Base-by-base conservation (phyloP, 306 rosid genomes). In the Medicago arabica region DNA sequence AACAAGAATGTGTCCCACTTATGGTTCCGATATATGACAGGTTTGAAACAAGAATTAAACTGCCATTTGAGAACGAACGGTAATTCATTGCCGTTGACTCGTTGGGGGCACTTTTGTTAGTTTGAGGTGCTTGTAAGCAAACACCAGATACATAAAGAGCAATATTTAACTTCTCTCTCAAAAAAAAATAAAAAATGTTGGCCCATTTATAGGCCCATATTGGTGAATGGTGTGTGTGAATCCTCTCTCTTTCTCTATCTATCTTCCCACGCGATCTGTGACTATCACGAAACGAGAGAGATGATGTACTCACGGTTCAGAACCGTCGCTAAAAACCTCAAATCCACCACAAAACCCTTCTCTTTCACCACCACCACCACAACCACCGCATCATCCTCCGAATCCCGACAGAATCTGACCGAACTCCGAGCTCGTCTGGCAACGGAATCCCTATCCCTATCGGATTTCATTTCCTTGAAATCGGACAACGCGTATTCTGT, bases 401-500 rank as follows among this genome's bases (percentile, higher is more conserved):
- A 82, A 25, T 82, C 82, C 77, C 91, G 94, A 2, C 94, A 84
- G 60, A 95, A 88, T 69, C 85, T 96, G 2, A 86, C 93, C 0
- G 90, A 84, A 39, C 93, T 96, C 49, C 92, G 99, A 12, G 91
- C 92, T 11, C 93, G 97, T 28, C 83, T 92, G 8, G 92, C 92
- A 15, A 80, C 83, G 17, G 99, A 96, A 8, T 80, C 89, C 0
- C 93, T 89, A 0, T 39, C 85, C 2, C 89, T 90, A 51, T 73
- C 98, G n/a, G 85, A 85, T 10, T 84, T 89, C 85, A 58, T 81
- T 39, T 69, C 80, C 21, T 65, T 92, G 75, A 81, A 78, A 50
- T 85, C 93, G 7, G 84, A 62, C 1, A 68, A 75, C 44, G 77
- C 88, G 7, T 96, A 96, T 77, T 92, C 99, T 28, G 93, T 96